Base-by-base conservation (phyloP, 768 basidiomycete genomes). In the Cyclocybe aegerita region DNA sequence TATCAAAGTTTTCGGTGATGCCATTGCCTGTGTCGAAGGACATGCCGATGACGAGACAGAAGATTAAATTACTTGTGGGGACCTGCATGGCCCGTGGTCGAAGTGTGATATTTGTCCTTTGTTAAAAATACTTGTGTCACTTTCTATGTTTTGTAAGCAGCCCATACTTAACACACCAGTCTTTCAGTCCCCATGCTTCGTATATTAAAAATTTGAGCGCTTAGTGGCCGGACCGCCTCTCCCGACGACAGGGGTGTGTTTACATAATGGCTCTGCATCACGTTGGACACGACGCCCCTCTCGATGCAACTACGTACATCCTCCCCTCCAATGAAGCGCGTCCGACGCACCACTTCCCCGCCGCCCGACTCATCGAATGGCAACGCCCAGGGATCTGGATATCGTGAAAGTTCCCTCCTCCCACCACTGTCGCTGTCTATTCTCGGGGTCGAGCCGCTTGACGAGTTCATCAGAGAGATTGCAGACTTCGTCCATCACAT, bases 401-500 rank as follows among this genome's bases (percentile, higher is more conserved):
- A 44, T 33, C 44, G 49, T 39, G 48, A 58, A 12, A 32, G 50
- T 9, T 58, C 50, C 9, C 35, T 60, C 5, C 63, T 87, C 12
- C 85, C 83, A 4, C 86, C 85, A 3, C 79, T 90, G 36, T 87
- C 87, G 1, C 74, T 86, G 37, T 90, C 88, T 11, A 91, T 95
- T 55, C 81, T 97, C 29, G 89, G 88, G 46, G 85, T 93, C 43
- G 93, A 95, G 63, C 93, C 93, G 1, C 72, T 92, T 30, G 94
- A 97, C 67, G 94, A 96, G 63, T 94, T 97, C 64, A 93, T 93
- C 65, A 83, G 83, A 64, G 90, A 93, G 64, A 79, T 97, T 49
- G 93, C 91, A 34, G 91, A 96, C 70, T 97, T 92, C 68, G 74
- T 95, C 35, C 83, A 84, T 68, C 84, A 86, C 61, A 83, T 78